Conservation (phyloP, 345 rosid species). For the Gossypium stocksii region DNA sequence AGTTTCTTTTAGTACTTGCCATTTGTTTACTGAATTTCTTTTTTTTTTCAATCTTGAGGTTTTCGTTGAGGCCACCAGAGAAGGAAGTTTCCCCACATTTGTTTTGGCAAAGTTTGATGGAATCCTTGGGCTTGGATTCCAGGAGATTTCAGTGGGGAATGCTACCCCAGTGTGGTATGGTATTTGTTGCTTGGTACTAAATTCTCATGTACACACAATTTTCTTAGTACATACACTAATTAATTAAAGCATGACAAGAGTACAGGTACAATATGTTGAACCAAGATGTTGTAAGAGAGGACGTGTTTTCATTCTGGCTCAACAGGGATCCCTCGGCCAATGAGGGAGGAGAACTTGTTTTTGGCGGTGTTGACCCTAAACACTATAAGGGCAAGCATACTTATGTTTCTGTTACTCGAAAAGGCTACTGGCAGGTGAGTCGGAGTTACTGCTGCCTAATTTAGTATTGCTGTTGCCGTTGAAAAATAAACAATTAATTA, state of each 20-base stretch:
- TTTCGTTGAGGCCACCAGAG: constrained; percentile 68
- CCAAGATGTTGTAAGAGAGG: constrained; percentile 48
- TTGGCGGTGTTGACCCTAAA: constrained; percentile 65
- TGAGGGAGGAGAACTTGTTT: constrained; percentile 76
- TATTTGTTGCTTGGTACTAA: constrained; percentile 3
- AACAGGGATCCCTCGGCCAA: constrained; percentile 43
- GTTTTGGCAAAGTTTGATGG: constrained; percentile 71
- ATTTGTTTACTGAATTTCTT: neutral
- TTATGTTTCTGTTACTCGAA: constrained; percentile 57
- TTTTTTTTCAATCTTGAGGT: constrained; percentile 30
- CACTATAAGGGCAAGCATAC: constrained; percentile 71
- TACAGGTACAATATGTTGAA: constrained; percentile 69
- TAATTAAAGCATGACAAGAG: neutral
- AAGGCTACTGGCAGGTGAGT: constrained; percentile 85
- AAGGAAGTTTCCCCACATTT: constrained; percentile 48
- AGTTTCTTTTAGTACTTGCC: neutral
- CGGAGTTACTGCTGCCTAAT: neutral
- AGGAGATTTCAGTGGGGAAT: constrained; percentile 65
- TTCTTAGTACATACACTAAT: neutral
- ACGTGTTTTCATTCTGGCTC: constrained; percentile 78
- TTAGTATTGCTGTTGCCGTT: no score
- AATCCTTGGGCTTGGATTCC: constrained; percentile 73
- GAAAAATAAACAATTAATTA: neutral
- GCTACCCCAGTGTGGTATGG: constrained; percentile 61
- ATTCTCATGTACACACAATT: neutral